Base-by-base conservation (phyloP, 2,329 filamentous ascomycete genomes). In the Stagonosporopsis vannaccii region DNA sequence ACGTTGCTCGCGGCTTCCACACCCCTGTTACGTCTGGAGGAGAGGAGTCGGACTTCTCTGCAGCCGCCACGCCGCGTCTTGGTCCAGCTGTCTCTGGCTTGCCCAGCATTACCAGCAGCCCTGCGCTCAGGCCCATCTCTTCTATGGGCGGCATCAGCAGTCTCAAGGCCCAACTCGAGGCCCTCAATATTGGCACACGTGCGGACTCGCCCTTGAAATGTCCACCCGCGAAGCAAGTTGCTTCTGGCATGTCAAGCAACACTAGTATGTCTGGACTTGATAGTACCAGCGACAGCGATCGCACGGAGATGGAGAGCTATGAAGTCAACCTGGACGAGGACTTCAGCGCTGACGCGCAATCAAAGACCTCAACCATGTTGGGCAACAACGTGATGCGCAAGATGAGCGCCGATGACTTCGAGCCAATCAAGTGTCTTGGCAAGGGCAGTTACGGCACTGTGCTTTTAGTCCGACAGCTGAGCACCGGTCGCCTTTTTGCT, bases 391-490 rank as follows among this genome's bases (percentile, higher is more conserved):
- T 84, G 23, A 79, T 80, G 59, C 87, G 90, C 62, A 98, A 99
- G 80, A 97, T 98, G 90, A 90, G 89, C 8, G 88, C 92, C 2
- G 86, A 88, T 11, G 95, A 99, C 74, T 99, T 99, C 73, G 90
- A 96, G 69, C 87, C 90, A 11, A 80, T 99, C 46, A 90, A 91
- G 45, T 98, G 94, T 75, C 87, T 99, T 20, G 96, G 96, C 53
- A 98, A 98, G 74, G 95, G 95, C 44, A 92, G 95, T 13, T 99
- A 95, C 73, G 95, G 95, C 32, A 99, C 94, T 0, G 96, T 99
- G 11, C 81, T 97, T 41, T 84, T 99, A 25, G 96, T 99, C 59
- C 95, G 93, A 78, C 94, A 99, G 79, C 87, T 87, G 46, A 80
- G 86, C 26, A 97, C 93, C 2, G 95, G 95, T 37, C 88, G 91